Percentiles rank a stretch among this genome's conserved stretches.
phyloP scores from a whole-genome alignment of 192 early-diverging fungal genomes.

The Entophlyctis luteolus region DNA sequence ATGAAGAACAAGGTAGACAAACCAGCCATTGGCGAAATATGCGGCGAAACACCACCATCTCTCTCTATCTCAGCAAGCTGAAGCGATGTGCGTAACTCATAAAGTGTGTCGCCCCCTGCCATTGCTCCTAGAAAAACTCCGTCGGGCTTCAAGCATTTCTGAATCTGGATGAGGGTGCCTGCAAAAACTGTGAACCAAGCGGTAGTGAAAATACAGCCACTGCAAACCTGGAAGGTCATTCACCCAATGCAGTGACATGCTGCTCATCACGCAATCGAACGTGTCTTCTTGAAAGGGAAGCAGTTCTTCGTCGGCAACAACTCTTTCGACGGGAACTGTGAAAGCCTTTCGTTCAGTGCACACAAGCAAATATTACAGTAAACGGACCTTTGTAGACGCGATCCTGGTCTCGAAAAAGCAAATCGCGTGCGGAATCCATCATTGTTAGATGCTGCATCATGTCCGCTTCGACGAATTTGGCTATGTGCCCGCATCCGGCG shows the following conservation, averaged over 20 bases:
- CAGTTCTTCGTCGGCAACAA: conserved; percentile 80
- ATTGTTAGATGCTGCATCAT: conserved; percentile 79
- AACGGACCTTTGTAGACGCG: conserved; percentile 28
- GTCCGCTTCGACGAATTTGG: conserved; percentile 75
- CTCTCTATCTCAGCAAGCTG: conserved; percentile 91
- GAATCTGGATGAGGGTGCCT: conserved; percentile 77
- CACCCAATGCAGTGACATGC: conserved; percentile 88
- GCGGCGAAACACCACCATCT: conserved; percentile 80
- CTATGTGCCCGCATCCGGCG: conserved; percentile 81
- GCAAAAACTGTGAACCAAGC: not conserved
- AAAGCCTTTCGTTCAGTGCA: not conserved
- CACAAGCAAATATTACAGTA: not conserved
- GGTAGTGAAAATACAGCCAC: not conserved
- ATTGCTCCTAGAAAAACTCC: conserved; percentile 90
- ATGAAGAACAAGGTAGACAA: conserved; percentile 12
- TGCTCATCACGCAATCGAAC: conserved; percentile 84
- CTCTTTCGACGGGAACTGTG: conserved; percentile 66
- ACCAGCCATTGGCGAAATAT: conserved; percentile 86
- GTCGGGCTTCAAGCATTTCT: conserved; percentile 80
- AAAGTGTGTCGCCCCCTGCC: conserved; percentile 94
- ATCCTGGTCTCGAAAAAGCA: conserved; percentile 54
- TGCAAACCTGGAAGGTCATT: conserved; percentile 80
- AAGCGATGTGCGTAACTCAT: conserved; percentile 82
- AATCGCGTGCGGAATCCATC: conserved; percentile 75
- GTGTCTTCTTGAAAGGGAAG: conserved; percentile 78